Evolutionary conservation across 208 protist species (phyloP), one percentile per base, ranked within the genome.

Genomic region (Trypanosoma rangeli): DNA sequence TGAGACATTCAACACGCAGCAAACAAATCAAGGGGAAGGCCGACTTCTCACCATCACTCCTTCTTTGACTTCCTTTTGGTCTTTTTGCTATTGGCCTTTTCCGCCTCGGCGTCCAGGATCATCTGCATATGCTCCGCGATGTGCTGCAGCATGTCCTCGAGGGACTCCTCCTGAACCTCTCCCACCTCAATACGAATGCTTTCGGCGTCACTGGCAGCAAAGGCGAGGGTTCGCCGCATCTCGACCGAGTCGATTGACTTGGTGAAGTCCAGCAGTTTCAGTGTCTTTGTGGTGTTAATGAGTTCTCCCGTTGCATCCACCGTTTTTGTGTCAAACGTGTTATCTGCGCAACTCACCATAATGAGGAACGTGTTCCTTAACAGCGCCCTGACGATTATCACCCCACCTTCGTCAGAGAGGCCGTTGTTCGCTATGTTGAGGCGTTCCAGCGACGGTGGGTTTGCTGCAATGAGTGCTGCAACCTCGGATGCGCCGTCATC

Each of bases 161-260:
- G 58, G 8, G 70, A 73, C 5, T 79, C 73, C 22, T 83, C 74
- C 44, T 79, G 65, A 44, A 78, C 73, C 12, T 83, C 68, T 5
- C 90, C 90, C 50, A 92, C 64, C 59, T 95, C 87, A 4, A 93
- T 78, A 65, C 89, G 87, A 66, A 92, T 62, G 15, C 87, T 85
- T 35, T 92, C 86, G 20, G 80, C 76, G 61, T 93, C 85, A 13
- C 81, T 83, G 15, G 86, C 82, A 3, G 80, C 71, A 37, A 89
- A 69, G 1, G 86, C 86, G 15, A 95, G 63, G 31, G 46, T 74
- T 48, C 86, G 76, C 12, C 84, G 76, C 63, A 85, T 80, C 8
- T 92, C 84, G 4, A 78, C 64, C 0, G 84, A 85, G 20, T 70
- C 71, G 29, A 95, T 67, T 57, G 78, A 91, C 42, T 75, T 63